Evolutionary conservation across 2,329 filamentous ascomycete genomes (phyloP).

Genomic region (Colletotrichum somersetense): DNA sequence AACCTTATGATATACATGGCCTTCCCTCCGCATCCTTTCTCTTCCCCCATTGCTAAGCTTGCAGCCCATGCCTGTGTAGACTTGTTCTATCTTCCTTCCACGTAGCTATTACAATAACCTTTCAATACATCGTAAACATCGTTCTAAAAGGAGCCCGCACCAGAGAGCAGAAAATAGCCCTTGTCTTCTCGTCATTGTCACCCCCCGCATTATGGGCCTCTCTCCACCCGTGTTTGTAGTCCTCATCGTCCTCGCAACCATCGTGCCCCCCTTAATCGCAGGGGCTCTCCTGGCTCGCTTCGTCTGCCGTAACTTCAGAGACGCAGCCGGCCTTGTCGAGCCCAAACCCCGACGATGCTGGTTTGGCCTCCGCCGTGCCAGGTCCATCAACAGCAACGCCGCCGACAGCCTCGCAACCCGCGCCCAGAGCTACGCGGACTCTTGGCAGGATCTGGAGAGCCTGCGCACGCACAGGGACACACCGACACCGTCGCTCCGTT

Average conservation of each 20-base stretch:
- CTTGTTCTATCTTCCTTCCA: background rate
- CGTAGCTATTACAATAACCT: background rate
- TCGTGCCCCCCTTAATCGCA: constrained; percentile 13
- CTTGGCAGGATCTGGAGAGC: constrained; percentile 53
- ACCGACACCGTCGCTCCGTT: constrained; percentile 20
- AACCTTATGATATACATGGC: constrained; percentile 33
- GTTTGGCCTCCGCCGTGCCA: constrained; percentile 27
- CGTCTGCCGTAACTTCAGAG: constrained; percentile 33
- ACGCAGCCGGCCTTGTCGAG: constrained; percentile 33
- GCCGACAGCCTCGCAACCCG: constrained; percentile 13
- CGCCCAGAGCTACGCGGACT: constrained; percentile 45
- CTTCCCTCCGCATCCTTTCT: background rate
- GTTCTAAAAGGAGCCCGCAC: background rate
- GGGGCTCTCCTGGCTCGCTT: constrained; percentile 26
- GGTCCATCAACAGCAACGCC: background rate
- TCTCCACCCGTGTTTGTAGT: constrained; percentile 22
- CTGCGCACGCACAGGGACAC: constrained; percentile 15
- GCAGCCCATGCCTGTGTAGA: background rate
- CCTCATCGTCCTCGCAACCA: constrained; percentile 31
- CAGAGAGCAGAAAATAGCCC: background rate
- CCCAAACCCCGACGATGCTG: constrained; percentile 21
- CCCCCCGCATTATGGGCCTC: constrained; percentile 30
- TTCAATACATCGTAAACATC: background rate
- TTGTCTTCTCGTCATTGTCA: background rate
- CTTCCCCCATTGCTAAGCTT: background rate